Evolutionary conservation across 352 stramenopile genomes (phyloP), one percentile per base, ranked within the genome.

Genomic region (Blastocystis sp.): DNA sequence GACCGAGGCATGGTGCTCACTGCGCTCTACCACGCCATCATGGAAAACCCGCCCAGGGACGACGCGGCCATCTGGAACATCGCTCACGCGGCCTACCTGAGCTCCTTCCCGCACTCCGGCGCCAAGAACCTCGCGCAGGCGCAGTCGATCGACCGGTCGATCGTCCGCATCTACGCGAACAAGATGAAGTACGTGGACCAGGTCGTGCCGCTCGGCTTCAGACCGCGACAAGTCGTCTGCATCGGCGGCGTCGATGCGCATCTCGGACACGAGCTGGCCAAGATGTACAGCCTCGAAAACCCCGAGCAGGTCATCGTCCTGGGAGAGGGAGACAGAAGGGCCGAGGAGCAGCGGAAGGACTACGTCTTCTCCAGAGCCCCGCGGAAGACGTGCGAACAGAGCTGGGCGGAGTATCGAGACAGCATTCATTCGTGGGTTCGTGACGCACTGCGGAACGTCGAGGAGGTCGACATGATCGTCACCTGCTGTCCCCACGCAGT

Each of bases 111-210:
- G 2, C 20, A n/a, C 15, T 0, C 50, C 6, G 15, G 11, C 43
- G 1, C 15, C 26, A 34, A 3, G 23, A 47, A 62, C 26, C 43
- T n/a, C 11, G 41, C 23, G 7, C 15, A 20, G 26, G 70, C 70
- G 9, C 41, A 64, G 39, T 66, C 54, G 70, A 41, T 80, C 23
- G 70, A 80, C 39, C 70, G 70, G 13, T 62, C 37, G 47, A 80
- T 80, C 23, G 70, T 80, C 11, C 70, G 70, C n/a, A 53, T 80
- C 37, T 80, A 80, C 39, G 70, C 54, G 8, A 80, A 80, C 54
- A 80, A 80, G 47, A 80, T 80, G 70, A 80, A 80, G 47, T 80
- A 80, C 47, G 47, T 80, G 18, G 70, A 80, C 26, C 13, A 41
- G 8, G 70, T 80, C 47, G 70, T 80, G 70, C 70, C 70, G 20